Evolutionary conservation across 129 eudicot species (phyloP), one percentile per base, ranked within the genome.

Genomic region (Helianthus tuberosus): DNA sequence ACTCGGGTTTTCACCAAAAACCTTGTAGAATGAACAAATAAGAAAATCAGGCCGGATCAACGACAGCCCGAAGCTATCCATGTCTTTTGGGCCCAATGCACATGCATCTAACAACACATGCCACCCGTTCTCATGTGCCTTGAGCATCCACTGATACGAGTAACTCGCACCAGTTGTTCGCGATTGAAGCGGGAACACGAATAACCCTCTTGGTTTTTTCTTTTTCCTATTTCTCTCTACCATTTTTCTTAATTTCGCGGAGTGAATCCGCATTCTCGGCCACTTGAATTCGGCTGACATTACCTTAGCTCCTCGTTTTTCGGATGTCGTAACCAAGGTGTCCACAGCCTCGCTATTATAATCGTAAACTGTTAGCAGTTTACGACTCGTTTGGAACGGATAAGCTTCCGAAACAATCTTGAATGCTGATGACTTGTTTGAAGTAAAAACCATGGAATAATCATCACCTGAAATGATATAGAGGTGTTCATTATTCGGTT

Each of bases 41-140:
- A 93, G 78, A 73, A 89, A 93, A 58, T 93, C 98, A 1, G 98
- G 98, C 35, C 79, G 82, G 72, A 93, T 69, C 3, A 93, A 76
- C 2, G 98, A 93, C 23, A 93, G 78, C 36, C 96, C 98, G 5
- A 93, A 88, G 77, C 96, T 93, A 69, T 85, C 90, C 96, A 89
- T 85, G 72, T 89, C 98, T 78, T 93, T 93, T 7, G 98, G 98
- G 3, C 96, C 90, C 70, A 89, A 81, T 49, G 98, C 90, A 72
- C 98, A 89, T 49, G 95, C 89, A 75, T 93, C 98, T 38, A 93
- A 94, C 81, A 89, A 75, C 58, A 93, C 95, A 68, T 93, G 98
- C 98, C 96, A 93, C 52, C 95, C 98, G 48, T 93, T 79, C 70
- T 93, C 95, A 52, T 84, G 94, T 5, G 98, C 98, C 75, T 74